Conservation (phyloP, 495 filamentous ascomycete species). For the Penicillium simplicissimum region DNA sequence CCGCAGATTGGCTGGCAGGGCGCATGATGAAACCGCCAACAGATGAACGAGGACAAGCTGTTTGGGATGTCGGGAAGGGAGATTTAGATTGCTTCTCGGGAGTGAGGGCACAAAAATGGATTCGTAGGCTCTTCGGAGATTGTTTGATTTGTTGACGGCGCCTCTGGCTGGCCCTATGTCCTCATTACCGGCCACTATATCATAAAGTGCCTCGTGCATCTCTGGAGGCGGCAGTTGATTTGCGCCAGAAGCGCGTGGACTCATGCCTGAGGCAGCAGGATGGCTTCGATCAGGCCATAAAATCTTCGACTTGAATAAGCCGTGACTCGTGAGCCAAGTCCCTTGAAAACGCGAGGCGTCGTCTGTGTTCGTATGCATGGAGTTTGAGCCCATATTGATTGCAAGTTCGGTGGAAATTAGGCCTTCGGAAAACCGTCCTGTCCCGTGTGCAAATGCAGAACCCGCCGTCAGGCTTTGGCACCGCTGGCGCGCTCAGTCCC, state of each 20-base stretch:
- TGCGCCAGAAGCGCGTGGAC: not conserved
- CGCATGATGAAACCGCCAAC: conserved; percentile 14
- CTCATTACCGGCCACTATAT: not conserved
- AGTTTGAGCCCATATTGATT: not conserved
- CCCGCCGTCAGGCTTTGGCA: not conserved
- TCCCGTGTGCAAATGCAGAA: not conserved
- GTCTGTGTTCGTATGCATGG: not conserved
- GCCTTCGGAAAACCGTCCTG: not conserved
- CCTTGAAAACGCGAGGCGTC: not conserved
- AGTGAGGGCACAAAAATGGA: not conserved
- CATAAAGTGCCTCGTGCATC: not conserved
- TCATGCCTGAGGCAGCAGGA: not conserved
- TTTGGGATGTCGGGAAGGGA: not conserved
- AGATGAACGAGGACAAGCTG: not conserved
- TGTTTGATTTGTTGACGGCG: not conserved
- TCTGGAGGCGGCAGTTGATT: not conserved
- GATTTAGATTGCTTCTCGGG: not conserved
- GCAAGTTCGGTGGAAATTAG: not conserved
- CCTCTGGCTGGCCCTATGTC: not conserved
- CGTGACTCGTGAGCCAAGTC: not conserved
- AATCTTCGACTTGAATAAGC: not conserved
- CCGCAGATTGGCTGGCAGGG: conserved; percentile 9
- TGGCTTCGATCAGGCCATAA: not conserved
- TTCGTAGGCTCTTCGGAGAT: not conserved
- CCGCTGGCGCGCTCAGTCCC: not conserved